Evolutionary conservation across 306 rosid genomes (phyloP), one percentile per base, ranked within the genome.

Genomic region (Hippophae tibetana): DNA sequence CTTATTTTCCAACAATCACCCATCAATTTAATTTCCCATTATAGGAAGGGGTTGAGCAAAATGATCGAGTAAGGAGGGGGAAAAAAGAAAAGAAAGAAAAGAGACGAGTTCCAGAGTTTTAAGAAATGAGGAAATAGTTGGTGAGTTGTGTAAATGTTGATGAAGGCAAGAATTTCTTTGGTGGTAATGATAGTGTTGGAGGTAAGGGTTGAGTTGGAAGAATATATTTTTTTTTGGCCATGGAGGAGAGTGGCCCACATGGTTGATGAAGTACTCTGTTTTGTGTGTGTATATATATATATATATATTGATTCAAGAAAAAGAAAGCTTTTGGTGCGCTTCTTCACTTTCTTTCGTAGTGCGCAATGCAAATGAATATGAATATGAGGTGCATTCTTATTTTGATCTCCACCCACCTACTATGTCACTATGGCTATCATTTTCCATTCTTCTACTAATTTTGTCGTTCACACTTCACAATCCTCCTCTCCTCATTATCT

Each of bases 201-300:
- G 50, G 59, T 42, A 54, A 14, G 61, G 69, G 44, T 57, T 69
- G 52, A 59, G 71, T 44, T 58, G 44, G 56, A 64, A 78, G 73
- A 18, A 67, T 82, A 82, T 78, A 66, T 42, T 55, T 6, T 59
- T 44, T 64, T 63, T 71, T 77, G 75, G 78, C 79, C 59, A 81
- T 81, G 89, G 84, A 71, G 65, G 75, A 47, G 70, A 43, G 70
- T 81, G 97, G 78, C 79, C 92, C 82, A 69, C 74, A 53, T 56
- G 44, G 40, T 52, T 57, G 6, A 25, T 55, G 51, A 63, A 43
- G 9, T 31, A 70, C 61, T 18, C 38, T 31, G 14, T 14, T 43
- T 44, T 13, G 13, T 9, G 13, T 47, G 13, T 9, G n/a, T n/a
- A 48, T 10, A 10, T 3, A 48, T 10, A 26, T 7, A 18, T 12